Evolutionary conservation across 257 asterid species (phyloP).

Genomic region (Verbena officinalis): DNA sequence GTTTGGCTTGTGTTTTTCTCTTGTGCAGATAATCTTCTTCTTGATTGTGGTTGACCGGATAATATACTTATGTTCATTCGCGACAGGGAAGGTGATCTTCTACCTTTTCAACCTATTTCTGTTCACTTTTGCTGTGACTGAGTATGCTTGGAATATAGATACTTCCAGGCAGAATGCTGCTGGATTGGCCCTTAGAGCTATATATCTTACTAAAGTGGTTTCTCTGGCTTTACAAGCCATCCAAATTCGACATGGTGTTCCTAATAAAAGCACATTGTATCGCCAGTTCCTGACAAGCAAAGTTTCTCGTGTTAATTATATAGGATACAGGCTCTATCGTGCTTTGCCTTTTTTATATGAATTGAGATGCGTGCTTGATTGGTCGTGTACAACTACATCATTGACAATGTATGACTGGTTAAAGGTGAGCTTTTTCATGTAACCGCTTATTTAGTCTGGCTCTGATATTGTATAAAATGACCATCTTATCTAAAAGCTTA

Average conservation of each 20-base stretch:
- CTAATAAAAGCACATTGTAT: conserved; percentile 73
- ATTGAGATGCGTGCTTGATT: conserved; percentile 79
- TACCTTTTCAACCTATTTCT: conserved; percentile 72
- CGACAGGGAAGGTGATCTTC: conserved; percentile 70
- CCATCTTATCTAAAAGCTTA: no score
- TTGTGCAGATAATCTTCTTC: conserved; percentile 73
- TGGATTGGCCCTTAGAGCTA: conserved; percentile 71
- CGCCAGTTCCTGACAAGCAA: conserved; percentile 81
- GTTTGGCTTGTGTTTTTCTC: conserved; percentile 27
- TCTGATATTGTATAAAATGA: no score
- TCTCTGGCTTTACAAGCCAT: conserved; percentile 77
- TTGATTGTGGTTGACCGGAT: conserved; percentile 77
- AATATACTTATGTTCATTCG: conserved; percentile 74
- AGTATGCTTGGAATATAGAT: conserved; percentile 72
- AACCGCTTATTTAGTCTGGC: no score
- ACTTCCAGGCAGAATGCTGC: conserved; percentile 65
- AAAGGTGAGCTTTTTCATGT: conserved; percentile 50
- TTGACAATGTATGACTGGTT: conserved; percentile 89
- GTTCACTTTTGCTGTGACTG: conserved; percentile 62
- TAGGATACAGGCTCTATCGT: conserved; percentile 81
- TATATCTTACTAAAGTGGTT: conserved; percentile 72
- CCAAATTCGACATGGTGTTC: conserved; percentile 72
- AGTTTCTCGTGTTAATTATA: conserved; percentile 63
- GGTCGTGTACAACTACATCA: conserved; percentile 85
- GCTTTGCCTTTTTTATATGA: conserved; percentile 83